phyloP scores from a whole-genome alignment of 2,329 filamentous ascomycete genomes.

The Diaporthe sp. region DNA sequence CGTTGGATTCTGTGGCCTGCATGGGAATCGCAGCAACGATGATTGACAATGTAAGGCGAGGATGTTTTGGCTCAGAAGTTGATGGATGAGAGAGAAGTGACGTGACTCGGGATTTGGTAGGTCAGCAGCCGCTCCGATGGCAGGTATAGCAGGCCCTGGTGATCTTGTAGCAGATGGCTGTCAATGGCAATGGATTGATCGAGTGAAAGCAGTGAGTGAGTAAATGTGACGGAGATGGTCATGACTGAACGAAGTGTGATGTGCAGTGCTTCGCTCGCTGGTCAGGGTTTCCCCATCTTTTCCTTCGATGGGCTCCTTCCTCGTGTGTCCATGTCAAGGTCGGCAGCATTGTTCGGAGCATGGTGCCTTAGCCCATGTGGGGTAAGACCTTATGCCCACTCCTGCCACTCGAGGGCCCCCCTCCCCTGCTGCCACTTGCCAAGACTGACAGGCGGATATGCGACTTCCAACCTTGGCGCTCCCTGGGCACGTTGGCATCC shows the following conservation, averaged over 20 bases:
- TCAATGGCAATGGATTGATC: neutral
- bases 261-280: neutral
- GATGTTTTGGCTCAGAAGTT: neutral
- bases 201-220: neutral
- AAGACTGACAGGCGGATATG: neutral
- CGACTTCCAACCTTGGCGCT: conserved; percentile 9
- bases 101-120: neutral
- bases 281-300: conserved; percentile 35
- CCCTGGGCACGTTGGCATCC: conserved; percentile 12
- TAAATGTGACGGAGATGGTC: neutral
- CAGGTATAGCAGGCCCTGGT: neutral
- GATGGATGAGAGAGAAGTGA: neutral
- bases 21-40: neutral
- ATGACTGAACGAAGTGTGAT: neutral
- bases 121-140: neutral
- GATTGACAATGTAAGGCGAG: neutral
- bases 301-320: conserved; percentile 13
- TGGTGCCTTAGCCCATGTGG: neutral
- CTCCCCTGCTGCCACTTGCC: neutral
- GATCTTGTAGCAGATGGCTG: too few species aligned
- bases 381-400: conserved; percentile 9
- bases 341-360: neutral
- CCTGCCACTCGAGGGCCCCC: too few species aligned
- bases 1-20: neutral
- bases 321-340: neutral